Evolutionary conservation across 2,329 filamentous ascomycete genomes (phyloP), one percentile per base, ranked within the genome.

Genomic region (Sordariomycetes sp.): DNA sequence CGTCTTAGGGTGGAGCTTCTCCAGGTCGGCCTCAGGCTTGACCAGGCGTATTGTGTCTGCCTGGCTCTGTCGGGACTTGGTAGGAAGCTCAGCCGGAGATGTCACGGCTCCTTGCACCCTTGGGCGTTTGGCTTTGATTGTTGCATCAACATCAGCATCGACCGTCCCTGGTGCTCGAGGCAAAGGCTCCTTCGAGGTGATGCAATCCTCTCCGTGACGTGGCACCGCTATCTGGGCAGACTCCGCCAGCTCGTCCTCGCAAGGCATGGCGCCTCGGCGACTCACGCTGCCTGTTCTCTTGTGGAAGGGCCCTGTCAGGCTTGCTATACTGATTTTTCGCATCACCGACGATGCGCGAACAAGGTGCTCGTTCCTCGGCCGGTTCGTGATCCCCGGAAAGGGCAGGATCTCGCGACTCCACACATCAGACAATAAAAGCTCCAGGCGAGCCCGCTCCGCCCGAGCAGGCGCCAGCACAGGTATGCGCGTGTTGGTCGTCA

Each of bases 291-390:
- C 68, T 1, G 83, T 82, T 37, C 82, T 75, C 45, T 80, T 83
- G 24, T 75, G 73, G 50, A 93, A 88, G 31, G 82, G 82, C 44
- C 74, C 81, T 11, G 83, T 72, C 42, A 92, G 82, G 53, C 80
- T 87, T 32, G 82, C 80, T 48, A 86, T 80, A 56, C 85, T 94
- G 42, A 95, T 70, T 53, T 88, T 93, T 34, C 87, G 75, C 63
- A 94, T 94, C 50, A 94, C 75, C 1, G 84, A 84, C 23, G 85
- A 86, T 10, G 87, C 84, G n/a, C 83, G 72, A 30, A 92, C 79
- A 4, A 86, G 64, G 48, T 83, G 76, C 46, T 94, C 75, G 46
- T 82, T 61, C 62, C 76, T 55, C 53, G 75, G 55, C 61, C 78
- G 55, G 57, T 55, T 66, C 21, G 72, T 73, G 74, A 94, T 88